Base-by-base conservation (phyloP, 139 green algal species). In the Deuterostichococcus epilithicus region DNA sequence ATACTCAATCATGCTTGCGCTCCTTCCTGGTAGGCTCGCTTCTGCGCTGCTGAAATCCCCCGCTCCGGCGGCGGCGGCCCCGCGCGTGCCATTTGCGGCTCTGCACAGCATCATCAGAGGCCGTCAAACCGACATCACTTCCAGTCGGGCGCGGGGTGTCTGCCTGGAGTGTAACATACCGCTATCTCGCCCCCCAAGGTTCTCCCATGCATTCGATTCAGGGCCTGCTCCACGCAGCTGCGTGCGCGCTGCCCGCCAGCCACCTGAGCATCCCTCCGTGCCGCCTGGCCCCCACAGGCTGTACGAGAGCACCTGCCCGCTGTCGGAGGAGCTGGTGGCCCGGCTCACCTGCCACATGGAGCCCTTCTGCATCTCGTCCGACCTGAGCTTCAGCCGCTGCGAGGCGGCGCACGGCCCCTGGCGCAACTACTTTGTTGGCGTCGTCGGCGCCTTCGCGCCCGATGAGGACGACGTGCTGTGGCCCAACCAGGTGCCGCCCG, bases 391-490 rank as follows among this genome's bases (percentile, higher is more conserved):
- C 47, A 39, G 38, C 3, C 47, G 34, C 0, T 73, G 72, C 23
- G 76, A 89, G 32, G 37, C 75, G 26, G 45, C 47, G 1, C 8
- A 58, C 38, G 85, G 85, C 20, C 42, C 33, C 37, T 89, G 85
- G 85, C 52, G 36, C 35, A 86, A 84, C 39, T 90, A 77, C 58
- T 82, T 84, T 42, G 68, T 90, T 23, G 85, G 83, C 5, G 30
- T 86, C 35, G 72, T 89, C 28, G 85, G 85, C 22, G 72, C 63
- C 15, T 78, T 90, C 6, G 77, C 77, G 15, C 42, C 67, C 5
- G 59, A 77, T 0, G 85, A 90, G 69, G 80, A 89, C 32, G 85
- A 88, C 34, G 82, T 82, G 20, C 78, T 90, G 1, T 90, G 85
- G 85, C 85, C 85, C 39, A 89, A 89, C 73, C 68, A 73, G 78